Conservation (phyloP, 371 early-diverging fungal genomes). For the Lichtheimia hyalospora region DNA sequence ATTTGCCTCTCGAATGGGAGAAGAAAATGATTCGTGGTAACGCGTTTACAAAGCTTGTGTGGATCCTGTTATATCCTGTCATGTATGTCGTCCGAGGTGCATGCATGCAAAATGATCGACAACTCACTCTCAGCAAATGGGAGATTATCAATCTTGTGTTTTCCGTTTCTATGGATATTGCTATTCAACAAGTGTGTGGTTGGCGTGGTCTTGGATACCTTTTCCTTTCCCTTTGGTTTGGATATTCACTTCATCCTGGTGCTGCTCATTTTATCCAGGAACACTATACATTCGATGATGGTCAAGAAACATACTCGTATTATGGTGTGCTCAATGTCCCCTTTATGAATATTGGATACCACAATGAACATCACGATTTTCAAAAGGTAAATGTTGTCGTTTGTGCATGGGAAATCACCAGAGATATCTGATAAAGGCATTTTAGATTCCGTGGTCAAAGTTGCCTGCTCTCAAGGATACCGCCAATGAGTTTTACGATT, state of each 20-base stretch:
- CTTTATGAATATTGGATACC: conserved; percentile 90
- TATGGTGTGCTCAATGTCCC: conserved; percentile 88
- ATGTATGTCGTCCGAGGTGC: conserved; percentile 91
- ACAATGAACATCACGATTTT: conserved; percentile 99
- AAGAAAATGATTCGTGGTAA: conserved; percentile 77
- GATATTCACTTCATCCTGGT: conserved; percentile 92
- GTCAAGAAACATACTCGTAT: conserved; percentile 97
- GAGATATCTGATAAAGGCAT: conserved; percentile 1
- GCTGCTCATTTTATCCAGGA: conserved; percentile 98
- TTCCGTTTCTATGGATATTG: conserved; percentile 59
- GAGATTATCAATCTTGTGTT: conserved; percentile 80
- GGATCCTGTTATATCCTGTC: conserved; percentile 85
- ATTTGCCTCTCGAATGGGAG: conserved; percentile 92
- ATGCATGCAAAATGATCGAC: conserved; percentile 65
- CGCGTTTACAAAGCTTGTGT: conserved; percentile 72
- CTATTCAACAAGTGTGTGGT: conserved; percentile 67
- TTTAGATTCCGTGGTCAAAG: conserved; percentile 86
- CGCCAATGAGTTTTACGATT: conserved; percentile 92
- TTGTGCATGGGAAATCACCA: too few relatives aligned
- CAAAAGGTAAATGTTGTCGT: conserved; percentile 47
- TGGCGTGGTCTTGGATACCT: conserved; percentile 73
- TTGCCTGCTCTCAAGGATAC: conserved; percentile 79
- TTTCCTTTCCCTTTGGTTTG: conserved; percentile 79
- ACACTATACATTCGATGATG: conserved; percentile 94
- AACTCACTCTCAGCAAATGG: conserved; percentile 71